Evolutionary conservation across 2,329 filamentous ascomycete species (phyloP).

Genomic region (Bipolaris oryzae): DNA sequence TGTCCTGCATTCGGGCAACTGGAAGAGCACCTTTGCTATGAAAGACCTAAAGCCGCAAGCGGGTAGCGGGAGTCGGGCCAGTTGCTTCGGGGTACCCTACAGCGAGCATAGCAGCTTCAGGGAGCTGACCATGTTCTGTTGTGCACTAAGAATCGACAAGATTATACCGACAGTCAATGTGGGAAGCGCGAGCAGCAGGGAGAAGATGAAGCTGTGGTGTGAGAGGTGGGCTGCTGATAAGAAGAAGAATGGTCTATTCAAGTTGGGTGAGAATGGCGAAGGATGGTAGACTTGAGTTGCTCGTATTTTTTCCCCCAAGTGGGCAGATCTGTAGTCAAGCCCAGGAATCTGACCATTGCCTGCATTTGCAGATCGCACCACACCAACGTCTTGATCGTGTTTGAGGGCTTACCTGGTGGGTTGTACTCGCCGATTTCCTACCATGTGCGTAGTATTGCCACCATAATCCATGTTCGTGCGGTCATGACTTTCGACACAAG

Average conservation of each 20-base stretch:
- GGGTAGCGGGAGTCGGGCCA: slow-evolving; percentile 79
- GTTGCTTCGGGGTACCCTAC: slow-evolving; percentile 94
- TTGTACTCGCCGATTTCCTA: too few relatives aligned
- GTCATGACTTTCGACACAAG: too few relatives aligned
- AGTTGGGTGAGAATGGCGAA: slow-evolving; percentile 28
- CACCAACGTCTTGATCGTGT: too few relatives aligned
- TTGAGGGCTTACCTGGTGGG: too few relatives aligned
- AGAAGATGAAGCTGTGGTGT: slow-evolving; percentile 70
- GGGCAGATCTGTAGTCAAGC: not conserved
- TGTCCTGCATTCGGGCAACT: slow-evolving; percentile 70
- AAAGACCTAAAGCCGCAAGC: slow-evolving; percentile 79
- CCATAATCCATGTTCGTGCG: not conserved
- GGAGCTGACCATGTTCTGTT: slow-evolving; percentile 92
- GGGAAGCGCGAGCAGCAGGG: slow-evolving; percentile 66
- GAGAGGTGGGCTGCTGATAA: slow-evolving; percentile 68
- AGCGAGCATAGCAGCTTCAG: slow-evolving; percentile 95
- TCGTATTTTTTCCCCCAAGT: not conserved
- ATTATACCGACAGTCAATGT: slow-evolving; percentile 94
- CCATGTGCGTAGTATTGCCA: too few relatives aligned
- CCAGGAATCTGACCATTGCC: not conserved
- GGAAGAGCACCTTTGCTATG: slow-evolving; percentile 75
- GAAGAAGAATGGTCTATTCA: slow-evolving; percentile 66
- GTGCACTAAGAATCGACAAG: slow-evolving; percentile 82
- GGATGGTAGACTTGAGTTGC: slow-evolving; percentile 9
- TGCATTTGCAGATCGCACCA: not conserved